phyloP scores from a whole-genome alignment of 306 rosid genomes.

The Vigna unguiculata region DNA sequence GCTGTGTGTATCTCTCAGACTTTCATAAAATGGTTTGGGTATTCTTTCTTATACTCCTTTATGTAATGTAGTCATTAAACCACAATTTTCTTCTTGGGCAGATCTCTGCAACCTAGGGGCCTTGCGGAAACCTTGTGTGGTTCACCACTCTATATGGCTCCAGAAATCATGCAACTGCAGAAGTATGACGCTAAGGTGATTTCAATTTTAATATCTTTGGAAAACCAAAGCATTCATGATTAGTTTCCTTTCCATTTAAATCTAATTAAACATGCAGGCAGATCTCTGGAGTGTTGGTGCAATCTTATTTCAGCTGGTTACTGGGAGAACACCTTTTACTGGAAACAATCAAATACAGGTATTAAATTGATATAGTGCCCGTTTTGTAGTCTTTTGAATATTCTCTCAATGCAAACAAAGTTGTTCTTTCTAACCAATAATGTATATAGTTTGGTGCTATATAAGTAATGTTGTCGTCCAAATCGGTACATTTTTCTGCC shows the following conservation, averaged over 20 bases:
- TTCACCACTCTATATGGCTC: slow-evolving; percentile 99
- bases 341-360: slow-evolving; percentile 97
- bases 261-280: slow-evolving; percentile 79
- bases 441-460: slow-evolving; percentile 25
- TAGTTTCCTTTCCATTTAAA: slow-evolving; percentile 55
- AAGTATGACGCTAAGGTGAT: slow-evolving; percentile 98
- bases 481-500: slow-evolving; percentile 40
- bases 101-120: slow-evolving; percentile 92
- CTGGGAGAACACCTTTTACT: slow-evolving; percentile 93
- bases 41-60: slow-evolving; percentile 25
- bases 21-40: background rate
- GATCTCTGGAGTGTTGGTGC: slow-evolving; percentile 99
- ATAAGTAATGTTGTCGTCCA: slow-evolving; percentile 26
- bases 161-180: slow-evolving; percentile 99
- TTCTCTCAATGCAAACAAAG: slow-evolving; percentile 19
- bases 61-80: slow-evolving; percentile 35
- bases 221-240: slow-evolving; percentile 30
- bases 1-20: slow-evolving; percentile 8
- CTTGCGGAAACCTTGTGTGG: slow-evolving; percentile 99
- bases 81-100: slow-evolving; percentile 48
- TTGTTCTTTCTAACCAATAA: slow-evolving; percentile 31
- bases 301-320: slow-evolving; percentile 91
- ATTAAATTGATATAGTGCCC: slow-evolving; percentile 7
- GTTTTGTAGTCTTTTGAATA: slow-evolving; percentile 2
- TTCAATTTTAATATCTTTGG: slow-evolving; percentile 18